These are phyloP conservation scores for Fraxinus platypoda DNA, from an alignment of 305 asterid species.

Conservation along the genomic window DNA sequence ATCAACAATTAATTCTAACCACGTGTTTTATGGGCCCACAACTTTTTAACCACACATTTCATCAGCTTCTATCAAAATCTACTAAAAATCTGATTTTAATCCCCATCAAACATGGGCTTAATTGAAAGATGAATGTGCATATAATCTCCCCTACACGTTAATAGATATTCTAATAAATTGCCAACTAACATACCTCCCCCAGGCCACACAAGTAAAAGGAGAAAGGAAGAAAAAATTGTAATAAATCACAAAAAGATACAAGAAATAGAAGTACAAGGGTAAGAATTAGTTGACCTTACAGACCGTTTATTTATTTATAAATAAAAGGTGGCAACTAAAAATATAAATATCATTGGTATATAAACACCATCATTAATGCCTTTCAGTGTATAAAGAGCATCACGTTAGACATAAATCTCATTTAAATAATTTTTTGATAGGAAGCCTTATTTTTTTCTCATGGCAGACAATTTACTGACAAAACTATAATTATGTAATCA, in stretches of 20 bases:
- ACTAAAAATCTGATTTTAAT: too few species aligned
- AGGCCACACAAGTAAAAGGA: background rate
- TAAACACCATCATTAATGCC: background rate
- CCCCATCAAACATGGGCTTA: too few species aligned
- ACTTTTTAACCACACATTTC: too few species aligned
- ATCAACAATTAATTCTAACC: too few species aligned
- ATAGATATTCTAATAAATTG: too few species aligned
- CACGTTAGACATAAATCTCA: background rate
- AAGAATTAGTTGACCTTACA: background rate
- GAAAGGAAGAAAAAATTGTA: background rate
- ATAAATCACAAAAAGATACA: background rate
- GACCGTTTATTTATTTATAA: background rate
- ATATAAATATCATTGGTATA: background rate
- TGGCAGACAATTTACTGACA: background rate
- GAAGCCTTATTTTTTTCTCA: background rate
- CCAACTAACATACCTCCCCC: background rate
- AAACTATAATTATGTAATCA: background rate
- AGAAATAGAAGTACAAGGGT: background rate
- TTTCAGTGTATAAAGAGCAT: background rate
- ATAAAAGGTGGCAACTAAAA: background rate
- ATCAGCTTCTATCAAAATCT: too few species aligned
- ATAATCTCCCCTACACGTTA: background rate
- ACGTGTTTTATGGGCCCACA: too few species aligned
- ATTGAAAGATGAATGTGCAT: background rate
- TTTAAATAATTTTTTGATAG: background rate